phyloP scores from a whole-genome alignment of 805 yeast species.

The Candida saitoana region DNA sequence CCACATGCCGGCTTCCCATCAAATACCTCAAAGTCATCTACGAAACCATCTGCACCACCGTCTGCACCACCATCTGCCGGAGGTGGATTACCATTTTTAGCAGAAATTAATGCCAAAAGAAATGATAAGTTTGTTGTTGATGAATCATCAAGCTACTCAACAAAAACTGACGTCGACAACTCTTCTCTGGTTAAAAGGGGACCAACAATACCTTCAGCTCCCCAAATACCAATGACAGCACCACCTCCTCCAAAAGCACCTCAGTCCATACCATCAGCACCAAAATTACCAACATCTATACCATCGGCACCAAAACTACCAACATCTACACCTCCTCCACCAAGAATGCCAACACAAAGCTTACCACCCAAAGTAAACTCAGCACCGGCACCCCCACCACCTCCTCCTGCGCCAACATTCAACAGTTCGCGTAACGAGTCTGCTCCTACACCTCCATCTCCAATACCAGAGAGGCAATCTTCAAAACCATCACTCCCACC shows the following conservation, averaged over 20 bases:
- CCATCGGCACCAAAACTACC: constrained; percentile 8
- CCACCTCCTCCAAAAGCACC: constrained; percentile 8
- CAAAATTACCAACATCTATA: constrained; percentile 8
- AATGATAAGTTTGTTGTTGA: constrained; percentile 49
- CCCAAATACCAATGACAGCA: constrained; percentile 9
- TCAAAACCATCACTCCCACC: constrained; percentile 9
- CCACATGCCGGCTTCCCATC: constrained; percentile 9
- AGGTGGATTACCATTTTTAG: constrained; percentile 54
- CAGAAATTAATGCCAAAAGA: constrained; percentile 54
- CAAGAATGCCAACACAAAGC: constrained; percentile 13
- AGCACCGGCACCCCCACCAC: constrained; percentile 11
- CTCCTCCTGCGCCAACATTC: constrained; percentile 12
- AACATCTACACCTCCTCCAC: constrained; percentile 10
- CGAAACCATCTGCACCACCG: constrained; percentile 13
- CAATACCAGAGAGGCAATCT: constrained; percentile 16
- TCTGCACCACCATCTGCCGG: constrained; percentile 18
- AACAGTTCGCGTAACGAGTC: constrained; percentile 10
- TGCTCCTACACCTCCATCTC: constrained; percentile 9
- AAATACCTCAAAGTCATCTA: not conserved
- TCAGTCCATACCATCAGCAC: constrained; percentile 8
- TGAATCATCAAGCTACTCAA: constrained; percentile 2
- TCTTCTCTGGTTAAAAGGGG: constrained; percentile 7
- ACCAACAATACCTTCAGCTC: constrained; percentile 12
- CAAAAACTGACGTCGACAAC: constrained; percentile 15
- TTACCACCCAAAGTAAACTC: constrained; percentile 17